Base-by-base conservation (phyloP, 352 stramenopile species). In the Phytopythium helicoides region DNA sequence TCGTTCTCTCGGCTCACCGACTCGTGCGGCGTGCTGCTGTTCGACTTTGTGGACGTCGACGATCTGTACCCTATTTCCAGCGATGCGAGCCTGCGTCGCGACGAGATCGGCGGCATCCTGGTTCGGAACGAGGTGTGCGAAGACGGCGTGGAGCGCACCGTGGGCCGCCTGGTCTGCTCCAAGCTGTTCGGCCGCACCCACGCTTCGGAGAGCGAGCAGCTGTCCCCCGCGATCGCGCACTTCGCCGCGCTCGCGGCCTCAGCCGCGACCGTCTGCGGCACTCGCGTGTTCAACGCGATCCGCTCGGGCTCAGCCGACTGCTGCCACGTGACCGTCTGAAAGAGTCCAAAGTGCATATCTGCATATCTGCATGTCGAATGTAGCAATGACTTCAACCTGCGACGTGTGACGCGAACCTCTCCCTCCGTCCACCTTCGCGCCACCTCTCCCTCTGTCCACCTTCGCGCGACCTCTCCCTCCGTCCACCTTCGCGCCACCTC, bases 161-260 rank as follows among this genome's bases (percentile, higher is more conserved):
- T 86, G 28, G 78, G 70, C 35, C 72, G 74, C 36, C 69, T 62
- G 33, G 64, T 88, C 23, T 85, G 74, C 62, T 79, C 77, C 25
- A 88, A 88, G 61, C 57, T 81, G 5, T 41, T 42, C 31, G 23
- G n/a, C 28, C 15, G 25, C 16, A 21, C 19, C 38, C 61, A 78
- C 36, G 47, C 66, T 26, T 37, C 57, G 25, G 36, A 57, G 16
- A 23, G 36, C 4, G 42, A 56, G 26, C 44, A 28, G 9, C 28
- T 65, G 42, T 62, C 71, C 9, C 57, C 53, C 0, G 64, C 28
- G 19, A 52, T 78, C 22, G 45, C 63, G 39, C 66, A 51, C 11
- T 81, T 77, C 25, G 62, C 65, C 11, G 58, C 73, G 48, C 76
- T 63, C 21, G 64, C 65, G 1, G 51, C 64, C 22, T 16, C 44